Evolutionary conservation across 108 stramenopile genomes (phyloP), one percentile per base, ranked within the genome.

Genomic region (Epithemia pelagica): DNA sequence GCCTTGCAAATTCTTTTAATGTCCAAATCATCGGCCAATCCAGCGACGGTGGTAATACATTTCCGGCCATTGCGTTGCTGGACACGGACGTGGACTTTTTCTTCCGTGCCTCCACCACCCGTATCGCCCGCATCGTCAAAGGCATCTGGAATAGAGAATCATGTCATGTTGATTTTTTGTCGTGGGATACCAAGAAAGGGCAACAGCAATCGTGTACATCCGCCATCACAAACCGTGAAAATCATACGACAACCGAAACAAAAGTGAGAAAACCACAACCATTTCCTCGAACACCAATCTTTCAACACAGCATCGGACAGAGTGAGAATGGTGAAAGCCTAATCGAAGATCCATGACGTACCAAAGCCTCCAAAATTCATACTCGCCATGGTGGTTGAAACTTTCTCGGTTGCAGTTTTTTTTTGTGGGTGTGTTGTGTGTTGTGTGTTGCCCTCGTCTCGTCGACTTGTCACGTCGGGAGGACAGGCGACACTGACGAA

Each of bases 51-150:
- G n/a, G 96, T 97, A 78, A 98, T 99, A 86, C 97, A 98, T 79
- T 99, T 99, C 57, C 96, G 79, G 61, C 98, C 96, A 73, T 95
- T 97, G 30, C 98, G 93, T 82, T 97, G 98, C 77, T 98, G 97
- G 57, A 98, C 94, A 64, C 98, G 98, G 52, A 99, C 95, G 69
- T 99, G 98, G 27, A 99, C 95, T 79, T 99, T 96, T 30, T 91
- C 89, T 58, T 81, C 78, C 37, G 78, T 59, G 32, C 75, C 64
- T 15, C 64, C 83, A 59, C 80, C 85, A 21, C 76, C 83, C 61
- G 82, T 84, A 67, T 92, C 88, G 46, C 76, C 83, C 8, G 90
- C 94, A 70, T 95, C 90, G 73, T 90, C 87, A 67, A 91, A 91
- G 51, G 90, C 94, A 75, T 91, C 92, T 91, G 65, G 15, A 67